Evolutionary conservation across 2,329 filamentous ascomycete species (phyloP).

Genomic region (Zymoseptoria crescenta): DNA sequence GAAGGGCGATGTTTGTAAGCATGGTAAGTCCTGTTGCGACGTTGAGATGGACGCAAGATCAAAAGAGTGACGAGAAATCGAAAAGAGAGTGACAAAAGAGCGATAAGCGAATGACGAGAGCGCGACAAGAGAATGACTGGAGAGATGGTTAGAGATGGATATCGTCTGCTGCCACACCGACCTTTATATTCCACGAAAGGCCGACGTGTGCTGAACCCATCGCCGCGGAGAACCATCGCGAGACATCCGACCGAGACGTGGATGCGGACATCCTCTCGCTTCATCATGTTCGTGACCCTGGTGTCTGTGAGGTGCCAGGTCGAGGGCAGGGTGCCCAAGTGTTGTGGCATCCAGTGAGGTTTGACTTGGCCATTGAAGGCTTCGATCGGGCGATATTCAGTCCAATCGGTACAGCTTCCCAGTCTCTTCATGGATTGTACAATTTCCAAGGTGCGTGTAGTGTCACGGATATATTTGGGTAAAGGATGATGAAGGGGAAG

Average conservation of each 20-base stretch:
- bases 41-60: not conserved
- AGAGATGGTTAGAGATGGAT: not conserved
- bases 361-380: not conserved
- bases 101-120: not conserved
- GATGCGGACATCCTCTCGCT: not conserved
- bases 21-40: not conserved
- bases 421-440: not conserved
- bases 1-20: not conserved
- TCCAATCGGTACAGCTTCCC: not conserved
- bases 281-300: not conserved
- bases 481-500: not conserved
- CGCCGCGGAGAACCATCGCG: not conserved
- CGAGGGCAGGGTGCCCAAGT: not conserved
- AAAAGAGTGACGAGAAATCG: not conserved
- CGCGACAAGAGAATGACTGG: not conserved
- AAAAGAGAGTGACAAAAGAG: not conserved
- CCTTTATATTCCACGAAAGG: not conserved
- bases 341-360: not conserved
- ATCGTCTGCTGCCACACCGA: not conserved
- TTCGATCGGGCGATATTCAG: not conserved
- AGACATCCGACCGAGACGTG: not conserved
- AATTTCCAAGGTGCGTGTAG: not conserved
- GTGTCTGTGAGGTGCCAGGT: not conserved
- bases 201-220: not conserved
- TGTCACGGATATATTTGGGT: not conserved